Evolutionary conservation across 108 stramenopile genomes (phyloP).

Genomic region (Pseudonitzschia multistriata): DNA sequence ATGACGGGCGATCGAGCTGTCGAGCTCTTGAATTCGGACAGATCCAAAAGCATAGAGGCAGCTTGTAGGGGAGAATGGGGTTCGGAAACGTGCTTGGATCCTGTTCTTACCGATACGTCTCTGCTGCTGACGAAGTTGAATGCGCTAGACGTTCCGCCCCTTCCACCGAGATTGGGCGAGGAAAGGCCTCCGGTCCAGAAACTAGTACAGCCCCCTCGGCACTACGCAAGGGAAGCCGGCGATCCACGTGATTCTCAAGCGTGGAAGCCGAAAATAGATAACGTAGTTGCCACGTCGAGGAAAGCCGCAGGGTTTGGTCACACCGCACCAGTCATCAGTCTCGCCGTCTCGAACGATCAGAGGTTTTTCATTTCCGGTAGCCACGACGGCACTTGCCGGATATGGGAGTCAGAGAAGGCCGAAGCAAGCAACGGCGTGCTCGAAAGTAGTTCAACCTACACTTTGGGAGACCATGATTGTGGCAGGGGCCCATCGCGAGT

Average conservation of each 20-base stretch:
- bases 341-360: conserved; percentile 88
- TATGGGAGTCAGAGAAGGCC: conserved; percentile 87
- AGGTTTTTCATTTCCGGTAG: conserved; percentile 90
- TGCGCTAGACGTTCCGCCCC: conserved; percentile 70
- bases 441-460: conserved; percentile 80
- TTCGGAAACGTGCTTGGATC: conserved; percentile 62
- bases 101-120: conserved; percentile 56
- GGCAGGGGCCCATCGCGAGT: conserved; percentile 38
- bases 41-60: conserved; percentile 54
- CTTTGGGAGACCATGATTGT: conserved; percentile 46
- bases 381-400: conserved; percentile 87
- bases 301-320: conserved; percentile 68
- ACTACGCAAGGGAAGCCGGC: conserved; percentile 19
- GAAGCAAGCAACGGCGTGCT: conserved; percentile 76
- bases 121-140: conserved; percentile 61
- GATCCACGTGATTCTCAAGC: conserved; percentile 6
- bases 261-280: conserved; percentile 58
- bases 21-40: conserved; percentile 15
- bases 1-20: conserved; percentile 11
- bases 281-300: conserved; percentile 60
- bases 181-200: conserved; percentile 19
- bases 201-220: conserved; percentile 1
- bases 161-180: conserved; percentile 61
- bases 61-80: conserved; percentile 81
- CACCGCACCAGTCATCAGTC: conserved; percentile 77